phyloP scores from a whole-genome alignment of 495 filamentous ascomycete species.

The Penicillium dipodomyicola region DNA sequence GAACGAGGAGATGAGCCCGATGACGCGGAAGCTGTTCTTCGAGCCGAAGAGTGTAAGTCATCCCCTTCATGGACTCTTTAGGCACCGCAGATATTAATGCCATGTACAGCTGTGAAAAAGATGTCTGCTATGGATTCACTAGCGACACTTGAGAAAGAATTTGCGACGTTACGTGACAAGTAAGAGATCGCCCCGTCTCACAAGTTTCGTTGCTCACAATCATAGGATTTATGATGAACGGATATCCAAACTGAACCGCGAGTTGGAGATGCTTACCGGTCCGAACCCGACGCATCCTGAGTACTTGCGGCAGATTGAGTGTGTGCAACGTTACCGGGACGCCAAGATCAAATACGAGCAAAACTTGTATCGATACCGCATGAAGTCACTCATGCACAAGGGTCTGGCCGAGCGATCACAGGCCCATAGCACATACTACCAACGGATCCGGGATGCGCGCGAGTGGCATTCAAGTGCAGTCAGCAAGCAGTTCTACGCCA shows the following conservation, averaged over 20 bases:
- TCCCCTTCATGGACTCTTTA: background rate
- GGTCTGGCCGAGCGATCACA: constrained; percentile 78
- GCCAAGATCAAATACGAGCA: constrained; percentile 75
- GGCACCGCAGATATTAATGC: constrained; percentile 39
- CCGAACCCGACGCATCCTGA: constrained; percentile 83
- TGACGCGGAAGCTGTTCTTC: constrained; percentile 40
- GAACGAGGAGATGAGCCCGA: constrained; percentile 44
- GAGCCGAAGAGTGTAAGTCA: constrained; percentile 61
- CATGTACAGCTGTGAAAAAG: constrained; percentile 66
- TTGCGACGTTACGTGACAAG: constrained; percentile 82
- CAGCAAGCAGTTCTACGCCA: constrained; percentile 83
- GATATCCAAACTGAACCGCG: constrained; percentile 72
- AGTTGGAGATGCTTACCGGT: constrained; percentile 76
- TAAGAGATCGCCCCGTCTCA: constrained; percentile 41
- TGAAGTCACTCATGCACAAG: constrained; percentile 66
- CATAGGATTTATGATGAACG: constrained; percentile 81
- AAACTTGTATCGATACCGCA: constrained; percentile 66
- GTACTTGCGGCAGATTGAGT: constrained; percentile 78
- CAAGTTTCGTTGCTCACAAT: constrained; percentile 14
- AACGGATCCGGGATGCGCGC: constrained; percentile 74
- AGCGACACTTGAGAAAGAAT: constrained; percentile 74
- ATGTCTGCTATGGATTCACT: constrained; percentile 78
- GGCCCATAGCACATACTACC: constrained; percentile 81
- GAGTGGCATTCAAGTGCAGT: constrained; percentile 75
- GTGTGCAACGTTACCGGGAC: constrained; percentile 74